These are phyloP conservation scores for Phytophthora tentaculata DNA, from an alignment of 352 stramenopile genomes.

Conservation along the genomic window DNA sequence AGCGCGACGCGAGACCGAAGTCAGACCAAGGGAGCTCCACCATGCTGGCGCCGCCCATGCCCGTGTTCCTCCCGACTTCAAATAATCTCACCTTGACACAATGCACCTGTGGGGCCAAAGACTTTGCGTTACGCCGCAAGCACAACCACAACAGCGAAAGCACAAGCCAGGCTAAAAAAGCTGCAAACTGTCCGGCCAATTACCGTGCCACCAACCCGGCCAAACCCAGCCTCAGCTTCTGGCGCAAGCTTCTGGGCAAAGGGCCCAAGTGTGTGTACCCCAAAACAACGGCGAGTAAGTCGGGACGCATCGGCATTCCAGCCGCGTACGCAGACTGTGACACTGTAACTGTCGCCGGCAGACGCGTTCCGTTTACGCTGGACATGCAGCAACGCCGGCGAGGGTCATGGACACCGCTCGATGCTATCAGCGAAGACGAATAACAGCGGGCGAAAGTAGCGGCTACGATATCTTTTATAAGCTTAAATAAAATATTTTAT, in stretches of 20 bases:
- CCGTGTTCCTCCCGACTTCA: conserved; percentile 13
- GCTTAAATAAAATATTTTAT: not conserved
- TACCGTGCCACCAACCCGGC: conserved; percentile 1
- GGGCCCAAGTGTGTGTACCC: conserved; percentile 56
- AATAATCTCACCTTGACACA: conserved; percentile 14
- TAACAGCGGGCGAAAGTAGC: conserved; percentile 2
- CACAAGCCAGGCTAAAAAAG: conserved; percentile 24
- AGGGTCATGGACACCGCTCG: conserved; percentile 41
- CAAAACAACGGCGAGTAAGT: conserved; percentile 19
- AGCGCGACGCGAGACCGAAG: not conserved
- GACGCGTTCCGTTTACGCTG: conserved; percentile 50
- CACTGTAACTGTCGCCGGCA: conserved; percentile 48
- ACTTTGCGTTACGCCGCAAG: conserved; percentile 26
- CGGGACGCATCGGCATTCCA: conserved; percentile 35
- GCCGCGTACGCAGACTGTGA: conserved; percentile 45
- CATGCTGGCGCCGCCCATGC: conserved; percentile 29
- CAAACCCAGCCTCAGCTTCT: conserved; percentile 39
- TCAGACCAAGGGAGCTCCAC: not conserved
- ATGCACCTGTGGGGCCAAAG: conserved; percentile 28
- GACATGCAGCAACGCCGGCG: conserved; percentile 48
- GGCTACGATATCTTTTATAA: not conserved
- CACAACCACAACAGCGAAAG: conserved; percentile 14
- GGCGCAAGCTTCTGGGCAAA: conserved; percentile 52
- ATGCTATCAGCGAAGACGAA: conserved; percentile 47
- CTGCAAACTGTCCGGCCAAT: conserved; percentile 25